These are phyloP conservation scores for Pythium rhizo-oryzae DNA, from an alignment of 352 stramenopile species.

Conservation along the genomic window DNA sequence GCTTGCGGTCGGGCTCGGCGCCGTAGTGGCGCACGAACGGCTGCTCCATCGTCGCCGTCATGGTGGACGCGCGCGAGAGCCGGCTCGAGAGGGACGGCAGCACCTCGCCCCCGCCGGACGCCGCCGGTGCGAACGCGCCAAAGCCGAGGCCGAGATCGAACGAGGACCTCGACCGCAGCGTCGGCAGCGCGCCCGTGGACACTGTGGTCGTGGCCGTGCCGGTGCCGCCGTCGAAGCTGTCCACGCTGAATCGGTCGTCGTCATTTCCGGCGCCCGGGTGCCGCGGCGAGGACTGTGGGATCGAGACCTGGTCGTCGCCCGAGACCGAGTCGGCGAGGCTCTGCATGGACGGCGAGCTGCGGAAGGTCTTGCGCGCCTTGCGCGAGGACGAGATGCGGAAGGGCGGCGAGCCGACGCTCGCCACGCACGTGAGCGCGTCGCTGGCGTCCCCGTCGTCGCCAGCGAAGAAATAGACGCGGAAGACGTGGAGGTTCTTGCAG, in stretches of 20 bases:
- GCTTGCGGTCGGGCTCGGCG: constrained; percentile 63
- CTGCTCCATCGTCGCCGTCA: neutral
- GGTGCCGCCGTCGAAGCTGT: constrained; percentile 19
- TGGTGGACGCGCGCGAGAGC: constrained; percentile 7
- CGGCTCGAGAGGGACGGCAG: constrained; percentile 23
- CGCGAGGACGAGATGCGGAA: constrained; percentile 84
- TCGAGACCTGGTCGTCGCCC: constrained; percentile 15
- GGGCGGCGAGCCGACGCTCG: constrained; percentile 55
- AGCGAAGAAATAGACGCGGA: constrained; percentile 74
- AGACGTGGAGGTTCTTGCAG: constrained; percentile 85
- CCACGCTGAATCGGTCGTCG: constrained; percentile 16
- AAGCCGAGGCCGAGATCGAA: constrained; percentile 18
- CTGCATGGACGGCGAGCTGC: constrained; percentile 43
- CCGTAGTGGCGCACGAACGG: constrained; percentile 9
- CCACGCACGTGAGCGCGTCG: constrained; percentile 49
- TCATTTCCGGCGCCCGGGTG: neutral
- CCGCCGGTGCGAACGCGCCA: neutral
- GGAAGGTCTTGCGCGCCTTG: constrained; percentile 80
- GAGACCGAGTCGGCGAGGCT: constrained; percentile 23
- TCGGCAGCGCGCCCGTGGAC: neutral
- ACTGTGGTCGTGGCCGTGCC: too few species aligned
- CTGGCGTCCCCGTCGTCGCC: constrained; percentile 26
- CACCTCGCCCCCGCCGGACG: constrained; percentile 34
- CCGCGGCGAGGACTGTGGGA: constrained; percentile 21
- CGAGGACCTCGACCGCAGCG: constrained; percentile 14